Evolutionary conservation across 768 basidiomycete species (phyloP), one percentile per base, ranked within the genome.

Genomic region (Amylocystis lapponica): DNA sequence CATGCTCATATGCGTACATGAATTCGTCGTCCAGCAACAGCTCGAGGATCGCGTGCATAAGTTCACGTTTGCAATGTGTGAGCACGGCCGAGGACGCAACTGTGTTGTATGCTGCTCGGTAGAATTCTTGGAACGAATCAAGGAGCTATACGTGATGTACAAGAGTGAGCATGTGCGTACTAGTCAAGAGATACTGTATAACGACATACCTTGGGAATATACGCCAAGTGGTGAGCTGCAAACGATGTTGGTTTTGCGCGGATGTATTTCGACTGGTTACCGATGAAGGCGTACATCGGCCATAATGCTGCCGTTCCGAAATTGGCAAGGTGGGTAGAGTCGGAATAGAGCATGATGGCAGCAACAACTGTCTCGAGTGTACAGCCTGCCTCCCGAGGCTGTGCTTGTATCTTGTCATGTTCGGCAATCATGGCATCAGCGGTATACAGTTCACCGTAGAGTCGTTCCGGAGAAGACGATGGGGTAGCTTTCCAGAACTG

Each of bases 251-350:
- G 67, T 12, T 53, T 47, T 2, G 46, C 47, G 0, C 59, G 56
- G 3, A 54, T 41, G 39, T 71, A 72, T 51, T 75, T 76, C 0
- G 68, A 69, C 9, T 64, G 54, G 36, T 67, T 69, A 0, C 68
- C 69, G 20, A 71, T 59, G 27, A 46, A 66, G 1, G 61, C 25
- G 41, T 74, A 74, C 0, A 70, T 26, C 2, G 70, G 72, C 74
- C 69, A 75, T 0, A 56, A 44, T 1, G 51, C 27, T 0, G 57
- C 57, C 1, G 36, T 50, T 1, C 63, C 60, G 33, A 61, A 64
- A 4, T 48, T 47, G 0, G 61, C 50, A 4, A 61, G 51, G 14
- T 56, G 53, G 0, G 62, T 64, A 0, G 53, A 49, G 33, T 62
- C 62, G 0, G 60, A 64, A 44, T 46, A 56, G 1, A 56, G 47